Conservation (phyloP, 73 alveolate species). For the Halteria grandinella region DNA sequence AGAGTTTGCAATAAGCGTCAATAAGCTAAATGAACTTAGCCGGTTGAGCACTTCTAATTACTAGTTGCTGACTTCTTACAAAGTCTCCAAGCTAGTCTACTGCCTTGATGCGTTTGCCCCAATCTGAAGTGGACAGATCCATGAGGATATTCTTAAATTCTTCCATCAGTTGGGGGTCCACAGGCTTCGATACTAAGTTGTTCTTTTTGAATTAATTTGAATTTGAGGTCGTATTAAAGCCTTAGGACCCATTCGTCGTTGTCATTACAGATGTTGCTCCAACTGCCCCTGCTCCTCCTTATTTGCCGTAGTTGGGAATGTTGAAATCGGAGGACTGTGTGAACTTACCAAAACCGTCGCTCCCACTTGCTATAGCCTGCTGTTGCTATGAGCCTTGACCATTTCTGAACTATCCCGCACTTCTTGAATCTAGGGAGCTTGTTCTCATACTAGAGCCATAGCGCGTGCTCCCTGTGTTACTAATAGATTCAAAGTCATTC, state of each 20-base stretch:
- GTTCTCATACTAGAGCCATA: constrained; percentile 52
- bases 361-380: constrained; percentile 25
- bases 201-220: constrained; percentile 39
- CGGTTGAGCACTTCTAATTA: constrained; percentile 44
- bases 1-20: constrained; percentile 49
- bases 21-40: constrained; percentile 48
- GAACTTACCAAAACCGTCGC: constrained; percentile 24
- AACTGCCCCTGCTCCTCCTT: constrained; percentile 8
- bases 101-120: constrained; percentile 39
- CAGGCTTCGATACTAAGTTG: constrained; percentile 34
- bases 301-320: no score
- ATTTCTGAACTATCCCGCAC: constrained; percentile 24
- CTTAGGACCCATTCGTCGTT: not conserved
- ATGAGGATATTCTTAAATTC: constrained; percentile 19
- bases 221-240: not conserved
- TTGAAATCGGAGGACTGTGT: constrained; percentile 25
- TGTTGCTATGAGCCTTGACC: no score
- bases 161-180: constrained; percentile 51
- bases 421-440: constrained; percentile 29
- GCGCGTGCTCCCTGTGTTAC: constrained; percentile 34
- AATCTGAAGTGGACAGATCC: constrained; percentile 22
- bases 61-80: constrained; percentile 7
- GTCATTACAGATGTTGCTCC: constrained; percentile 4
- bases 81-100: constrained; percentile 43
- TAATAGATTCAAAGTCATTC: constrained; percentile 29